Evolutionary conservation across 371 early-diverging fungal species (phyloP).

Genomic region (Syncephalastrum sp.): DNA sequence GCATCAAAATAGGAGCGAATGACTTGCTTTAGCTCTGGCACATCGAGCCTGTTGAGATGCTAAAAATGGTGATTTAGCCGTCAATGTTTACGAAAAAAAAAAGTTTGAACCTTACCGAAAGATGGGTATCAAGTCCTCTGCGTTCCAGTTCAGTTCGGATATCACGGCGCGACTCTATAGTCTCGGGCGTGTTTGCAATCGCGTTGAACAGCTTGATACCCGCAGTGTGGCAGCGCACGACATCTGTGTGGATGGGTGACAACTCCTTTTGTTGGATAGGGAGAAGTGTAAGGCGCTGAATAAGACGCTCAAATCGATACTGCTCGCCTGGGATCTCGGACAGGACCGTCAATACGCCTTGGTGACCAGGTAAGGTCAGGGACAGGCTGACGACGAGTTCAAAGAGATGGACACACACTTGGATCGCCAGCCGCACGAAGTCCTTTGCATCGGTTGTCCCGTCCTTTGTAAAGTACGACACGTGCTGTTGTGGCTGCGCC

Average conservation of each 20-base stretch:
- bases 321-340: constrained; percentile 64
- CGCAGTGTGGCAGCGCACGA: constrained; percentile 46
- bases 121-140: constrained; percentile 56
- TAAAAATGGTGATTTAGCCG: not conserved
- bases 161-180: constrained; percentile 49
- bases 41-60: constrained; percentile 3
- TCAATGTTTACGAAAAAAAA: not conserved
- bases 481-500: too few relatives aligned
- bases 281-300: constrained; percentile 39
- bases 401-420: constrained; percentile 44
- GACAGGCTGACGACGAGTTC: constrained; percentile 53
- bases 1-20: constrained; percentile 42
- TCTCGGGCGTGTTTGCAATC: constrained; percentile 54
- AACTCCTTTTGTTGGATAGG: constrained; percentile 4
- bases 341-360: constrained; percentile 42
- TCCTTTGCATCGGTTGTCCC: too few relatives aligned
- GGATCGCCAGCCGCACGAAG: constrained; percentile 11
- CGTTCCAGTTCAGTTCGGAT: constrained; percentile 56
- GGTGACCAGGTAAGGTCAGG: constrained; percentile 50
- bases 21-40: constrained; percentile 31
- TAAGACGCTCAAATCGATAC: constrained; percentile 61
- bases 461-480: too few relatives aligned
- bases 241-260: constrained; percentile 7
- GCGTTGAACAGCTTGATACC: constrained; percentile 52
- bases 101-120: constrained; percentile 28